Conservation (phyloP, 2,329 filamentous ascomycete genomes). For the Chrysosporium queenslandicum region DNA sequence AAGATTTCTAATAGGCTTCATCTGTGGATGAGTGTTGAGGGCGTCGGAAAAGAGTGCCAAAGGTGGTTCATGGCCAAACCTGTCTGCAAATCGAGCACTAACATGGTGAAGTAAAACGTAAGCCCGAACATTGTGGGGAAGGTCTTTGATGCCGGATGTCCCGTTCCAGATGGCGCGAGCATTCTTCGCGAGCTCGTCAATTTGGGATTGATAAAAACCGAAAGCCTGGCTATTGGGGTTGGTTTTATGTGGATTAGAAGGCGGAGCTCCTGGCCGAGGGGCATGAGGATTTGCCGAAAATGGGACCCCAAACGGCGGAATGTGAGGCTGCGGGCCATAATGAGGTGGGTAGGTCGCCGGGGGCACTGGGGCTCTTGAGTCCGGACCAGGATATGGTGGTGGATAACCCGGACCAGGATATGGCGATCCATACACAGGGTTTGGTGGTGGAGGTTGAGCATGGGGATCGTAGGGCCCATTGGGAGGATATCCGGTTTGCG, state of each 20-base stretch:
- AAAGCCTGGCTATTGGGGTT: conserved; percentile 27
- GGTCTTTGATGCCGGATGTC: conserved; percentile 49
- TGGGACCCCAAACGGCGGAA: conserved; percentile 12
- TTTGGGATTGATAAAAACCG: conserved; percentile 39
- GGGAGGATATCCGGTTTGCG: conserved; percentile 19
- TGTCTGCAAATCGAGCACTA: conserved; percentile 47
- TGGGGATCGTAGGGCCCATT: conserved; percentile 18
- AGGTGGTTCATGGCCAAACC: conserved; percentile 48
- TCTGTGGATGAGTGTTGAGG: conserved; percentile 46
- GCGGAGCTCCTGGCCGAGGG: conserved; percentile 3
- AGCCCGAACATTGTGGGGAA: conserved; percentile 54
- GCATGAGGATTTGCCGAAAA: conserved; percentile 12
- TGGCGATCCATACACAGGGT: conserved; percentile 20
- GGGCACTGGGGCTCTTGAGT: conserved; percentile 17
- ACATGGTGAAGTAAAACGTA: conserved; percentile 56
- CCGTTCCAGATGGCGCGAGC: conserved; percentile 55
- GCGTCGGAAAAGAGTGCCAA: conserved; percentile 52
- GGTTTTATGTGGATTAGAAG: conserved; percentile 14
- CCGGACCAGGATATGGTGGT: conserved; percentile 18
- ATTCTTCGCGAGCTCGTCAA: conserved; percentile 46
- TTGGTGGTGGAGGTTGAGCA: conserved; percentile 17
- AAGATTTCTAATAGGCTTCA: conserved; percentile 48
- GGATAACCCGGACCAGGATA: conserved; percentile 20
- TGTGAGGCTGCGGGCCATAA: conserved; percentile 17
- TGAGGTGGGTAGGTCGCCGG: conserved; percentile 17